phyloP scores from a whole-genome alignment of 768 basidiomycete species.

The Omphalotus guepiniiformis region DNA sequence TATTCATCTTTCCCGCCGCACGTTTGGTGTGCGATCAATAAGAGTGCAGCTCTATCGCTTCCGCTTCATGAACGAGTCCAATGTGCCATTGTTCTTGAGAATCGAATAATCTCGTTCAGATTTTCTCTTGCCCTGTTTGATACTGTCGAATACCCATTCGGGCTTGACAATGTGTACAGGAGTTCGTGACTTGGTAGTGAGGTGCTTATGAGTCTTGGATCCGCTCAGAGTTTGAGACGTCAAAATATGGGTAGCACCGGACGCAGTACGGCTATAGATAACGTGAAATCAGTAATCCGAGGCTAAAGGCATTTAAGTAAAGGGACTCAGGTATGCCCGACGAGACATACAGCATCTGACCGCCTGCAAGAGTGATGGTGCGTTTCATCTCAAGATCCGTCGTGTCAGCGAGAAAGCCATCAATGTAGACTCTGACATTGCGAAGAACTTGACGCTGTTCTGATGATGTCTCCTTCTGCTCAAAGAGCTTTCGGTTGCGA shows the following conservation, averaged over 20 bases:
- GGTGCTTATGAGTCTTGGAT: slow-evolving; percentile 63
- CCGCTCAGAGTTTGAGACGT: slow-evolving; percentile 69
- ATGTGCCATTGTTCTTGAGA: slow-evolving; percentile 33
- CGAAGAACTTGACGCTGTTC: slow-evolving; percentile 28
- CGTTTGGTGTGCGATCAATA: too few species aligned
- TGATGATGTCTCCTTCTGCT: slow-evolving; percentile 19
- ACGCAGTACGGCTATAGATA: slow-evolving; percentile 42
- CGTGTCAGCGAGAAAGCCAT: slow-evolving; percentile 64
- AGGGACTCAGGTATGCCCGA: background rate
- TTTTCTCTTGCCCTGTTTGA: slow-evolving; percentile 53
- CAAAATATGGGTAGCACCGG: slow-evolving; percentile 74
- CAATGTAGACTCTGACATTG: slow-evolving; percentile 60
- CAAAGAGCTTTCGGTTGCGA: slow-evolving; percentile 42
- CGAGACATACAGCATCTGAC: slow-evolving; percentile 52
- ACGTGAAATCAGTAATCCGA: slow-evolving; percentile 11
- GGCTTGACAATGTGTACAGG: slow-evolving; percentile 65
- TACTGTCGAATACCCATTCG: slow-evolving; percentile 72
- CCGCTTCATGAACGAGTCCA: slow-evolving; percentile 20
- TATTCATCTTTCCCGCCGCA: too few species aligned
- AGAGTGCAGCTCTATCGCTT: too few species aligned
- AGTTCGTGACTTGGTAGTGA: slow-evolving; percentile 46
- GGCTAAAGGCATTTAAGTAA: too few species aligned
- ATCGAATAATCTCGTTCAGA: slow-evolving; percentile 58
- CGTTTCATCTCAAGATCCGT: slow-evolving; percentile 81
- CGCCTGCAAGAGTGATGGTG: slow-evolving; percentile 63